These are phyloP conservation scores for Ophiostoma triangulosporum DNA, from an alignment of 2,329 filamentous ascomycete species.

Conservation along the genomic window DNA sequence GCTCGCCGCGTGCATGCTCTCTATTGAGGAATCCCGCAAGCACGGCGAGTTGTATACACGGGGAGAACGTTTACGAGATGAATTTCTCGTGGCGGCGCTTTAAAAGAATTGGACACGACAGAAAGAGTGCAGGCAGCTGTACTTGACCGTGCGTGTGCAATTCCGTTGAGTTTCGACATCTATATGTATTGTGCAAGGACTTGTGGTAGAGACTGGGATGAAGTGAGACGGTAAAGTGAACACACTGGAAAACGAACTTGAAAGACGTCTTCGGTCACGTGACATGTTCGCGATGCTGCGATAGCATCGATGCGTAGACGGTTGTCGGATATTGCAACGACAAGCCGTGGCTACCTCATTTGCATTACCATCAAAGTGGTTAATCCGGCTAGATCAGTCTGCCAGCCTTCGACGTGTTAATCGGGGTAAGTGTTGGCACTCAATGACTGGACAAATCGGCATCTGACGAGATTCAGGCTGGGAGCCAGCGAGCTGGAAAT, in stretches of 20 bases:
- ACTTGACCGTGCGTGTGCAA: slow-evolving; percentile 33
- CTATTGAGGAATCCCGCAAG: slow-evolving; percentile 20
- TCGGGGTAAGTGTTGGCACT: not conserved
- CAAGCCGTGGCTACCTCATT: too few relatives aligned
- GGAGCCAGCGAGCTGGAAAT: too few relatives aligned
- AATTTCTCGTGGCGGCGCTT: slow-evolving; percentile 32
- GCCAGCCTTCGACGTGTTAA: not conserved
- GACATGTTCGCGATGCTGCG: too few relatives aligned
- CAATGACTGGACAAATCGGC: too few relatives aligned
- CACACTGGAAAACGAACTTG: too few relatives aligned
- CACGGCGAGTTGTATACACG: slow-evolving; percentile 42
- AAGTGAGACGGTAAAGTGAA: too few relatives aligned
- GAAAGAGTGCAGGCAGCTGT: not conserved
- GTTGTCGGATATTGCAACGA: slow-evolving; percentile 23
- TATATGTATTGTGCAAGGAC: too few relatives aligned
- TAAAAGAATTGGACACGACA: slow-evolving; percentile 45
- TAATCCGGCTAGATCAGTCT: not conserved
- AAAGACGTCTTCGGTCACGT: too few relatives aligned
- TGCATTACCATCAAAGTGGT: too few relatives aligned
- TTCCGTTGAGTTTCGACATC: slow-evolving; percentile 50
- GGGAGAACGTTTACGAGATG: slow-evolving; percentile 34
- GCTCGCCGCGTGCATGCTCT: slow-evolving; percentile 18
- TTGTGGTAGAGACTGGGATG: too few relatives aligned
- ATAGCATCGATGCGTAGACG: too few relatives aligned
- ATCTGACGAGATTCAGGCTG: too few relatives aligned